Percentiles rank a stretch among this genome's conserved stretches.
Conservation (phyloP, 2,329 filamentous ascomycete genomes). For the Epichloe brachyelytri region DNA sequence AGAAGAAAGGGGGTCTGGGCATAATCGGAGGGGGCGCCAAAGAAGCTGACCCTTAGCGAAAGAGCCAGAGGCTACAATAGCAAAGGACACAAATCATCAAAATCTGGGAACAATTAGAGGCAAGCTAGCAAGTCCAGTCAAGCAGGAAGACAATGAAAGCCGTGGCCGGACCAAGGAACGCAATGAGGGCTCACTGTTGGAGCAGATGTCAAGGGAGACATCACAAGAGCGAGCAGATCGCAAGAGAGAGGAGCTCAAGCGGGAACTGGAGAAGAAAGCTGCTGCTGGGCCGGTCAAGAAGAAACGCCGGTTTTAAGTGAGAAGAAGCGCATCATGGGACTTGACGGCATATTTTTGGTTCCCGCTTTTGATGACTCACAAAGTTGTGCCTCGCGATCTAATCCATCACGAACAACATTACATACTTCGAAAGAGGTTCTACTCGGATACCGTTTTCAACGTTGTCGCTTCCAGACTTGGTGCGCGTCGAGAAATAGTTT, state of each 20-base stretch:
- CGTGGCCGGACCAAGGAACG: conserved; percentile 12
- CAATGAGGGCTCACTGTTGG: conserved; percentile 11
- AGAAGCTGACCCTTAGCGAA: conserved; percentile 9
- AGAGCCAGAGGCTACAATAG: not conserved
- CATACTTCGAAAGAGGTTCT: not conserved
- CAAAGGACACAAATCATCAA: conserved; percentile 6
- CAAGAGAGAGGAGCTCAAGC: conserved; percentile 37
- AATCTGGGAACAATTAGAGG: conserved; percentile 23
- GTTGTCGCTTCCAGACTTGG: not conserved
- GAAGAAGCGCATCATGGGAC: not conserved
- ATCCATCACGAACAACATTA: not conserved
- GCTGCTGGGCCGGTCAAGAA: conserved; percentile 39
- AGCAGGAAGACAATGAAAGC: conserved; percentile 13
- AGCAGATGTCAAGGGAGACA: conserved; percentile 26
- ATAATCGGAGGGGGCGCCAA: conserved; percentile 25
- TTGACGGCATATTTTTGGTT: too few relatives aligned
- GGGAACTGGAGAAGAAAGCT: conserved; percentile 35
- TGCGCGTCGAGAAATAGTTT: not conserved
- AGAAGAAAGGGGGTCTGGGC: conserved; percentile 24
- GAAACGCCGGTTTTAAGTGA: conserved; percentile 38
- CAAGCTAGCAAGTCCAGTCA: conserved; percentile 6
- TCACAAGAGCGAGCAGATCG: conserved; percentile 35
- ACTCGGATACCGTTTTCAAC: not conserved
- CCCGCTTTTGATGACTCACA: not conserved
- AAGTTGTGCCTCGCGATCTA: not conserved